A percentile compares a stretch with the other conserved stretches of the same genome.
These are phyloP conservation scores for Chlamydomonas sp. DNA, from an alignment of 139 green algal species.

Conservation along the genomic window DNA sequence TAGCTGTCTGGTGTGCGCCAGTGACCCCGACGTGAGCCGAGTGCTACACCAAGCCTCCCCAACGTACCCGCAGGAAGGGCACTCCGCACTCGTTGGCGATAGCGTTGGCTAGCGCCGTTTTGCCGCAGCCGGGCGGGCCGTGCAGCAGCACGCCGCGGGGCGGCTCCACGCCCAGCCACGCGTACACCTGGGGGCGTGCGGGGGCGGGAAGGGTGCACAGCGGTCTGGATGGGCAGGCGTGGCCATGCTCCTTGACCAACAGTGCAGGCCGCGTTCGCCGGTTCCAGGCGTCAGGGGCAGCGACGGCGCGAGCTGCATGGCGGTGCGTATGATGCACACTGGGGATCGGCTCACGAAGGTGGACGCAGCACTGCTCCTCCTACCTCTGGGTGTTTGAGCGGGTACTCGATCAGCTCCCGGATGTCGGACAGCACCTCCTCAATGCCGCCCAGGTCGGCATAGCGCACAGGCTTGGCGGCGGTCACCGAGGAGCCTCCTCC, in stretches of 20 bases:
- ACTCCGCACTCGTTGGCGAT: slow-evolving; percentile 94
- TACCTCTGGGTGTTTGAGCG: slow-evolving; percentile 91
- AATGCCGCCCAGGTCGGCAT: slow-evolving; percentile 88
- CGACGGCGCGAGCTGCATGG: no score
- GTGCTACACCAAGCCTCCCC: no score
- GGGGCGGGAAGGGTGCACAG: background rate
- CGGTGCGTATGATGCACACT: no score
- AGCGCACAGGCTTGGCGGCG: slow-evolving; percentile 58
- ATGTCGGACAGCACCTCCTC: slow-evolving; percentile 86
- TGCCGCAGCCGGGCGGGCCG: slow-evolving; percentile 90
- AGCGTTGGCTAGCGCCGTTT: slow-evolving; percentile 91
- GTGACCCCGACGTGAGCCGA: no score
- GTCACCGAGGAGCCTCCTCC: slow-evolving; percentile 35
- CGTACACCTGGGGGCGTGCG: slow-evolving; percentile 73
- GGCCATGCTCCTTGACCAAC: background rate
- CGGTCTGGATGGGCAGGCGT: background rate
- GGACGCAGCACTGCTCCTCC: background rate
- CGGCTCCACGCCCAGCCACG: slow-evolving; percentile 89
- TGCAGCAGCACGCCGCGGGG: slow-evolving; percentile 92
- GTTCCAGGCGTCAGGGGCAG: no score
- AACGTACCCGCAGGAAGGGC: slow-evolving; percentile 80
- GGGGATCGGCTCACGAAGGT: no score
- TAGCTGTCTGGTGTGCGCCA: no score
- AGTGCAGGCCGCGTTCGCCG: background rate
- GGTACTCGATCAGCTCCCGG: slow-evolving; percentile 89